A percentile compares a stretch with the other conserved stretches of the same genome.
Evolutionary conservation across 225 moss, liverwort and hornwort genomes (phyloP).

Genomic region (Bryoerythrophyllum caledonicum): DNA sequence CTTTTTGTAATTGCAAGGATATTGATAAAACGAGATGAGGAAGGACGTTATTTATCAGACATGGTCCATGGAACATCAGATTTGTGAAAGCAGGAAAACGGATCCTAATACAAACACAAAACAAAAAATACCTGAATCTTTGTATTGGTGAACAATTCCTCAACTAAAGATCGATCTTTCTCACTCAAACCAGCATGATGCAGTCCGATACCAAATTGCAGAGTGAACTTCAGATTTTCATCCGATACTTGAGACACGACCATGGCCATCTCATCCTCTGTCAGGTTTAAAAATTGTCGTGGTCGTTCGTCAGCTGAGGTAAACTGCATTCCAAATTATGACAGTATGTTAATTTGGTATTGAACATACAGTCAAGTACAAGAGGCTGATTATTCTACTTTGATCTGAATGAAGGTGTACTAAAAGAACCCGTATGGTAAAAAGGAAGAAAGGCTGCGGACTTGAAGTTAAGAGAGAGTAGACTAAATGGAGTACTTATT

Average conservation of each 20-base stretch:
- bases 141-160: constrained; percentile 90
- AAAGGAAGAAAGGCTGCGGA: neutral
- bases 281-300: constrained; percentile 81
- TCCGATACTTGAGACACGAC: constrained; percentile 86
- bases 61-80: constrained; percentile 9
- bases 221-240: constrained; percentile 90
- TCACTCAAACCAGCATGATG: constrained; percentile 99
- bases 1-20: constrained; percentile 7
- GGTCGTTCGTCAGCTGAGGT: constrained; percentile 95
- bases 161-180: constrained; percentile 87
- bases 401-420: neutral
- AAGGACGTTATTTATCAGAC: neutral
- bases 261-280: constrained; percentile 89
- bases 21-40: neutral
- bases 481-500: constrained; percentile 10
- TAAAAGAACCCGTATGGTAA: neutral
- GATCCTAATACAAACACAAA: constrained; percentile 11
- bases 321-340: constrained; percentile 58
- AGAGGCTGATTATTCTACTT: neutral
- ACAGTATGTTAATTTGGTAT: constrained; percentile 6
- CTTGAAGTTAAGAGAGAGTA: neutral
- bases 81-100: constrained; percentile 10
- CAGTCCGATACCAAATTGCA: constrained; percentile 95
- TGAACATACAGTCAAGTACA: neutral
- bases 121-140: constrained; percentile 83